Base-by-base conservation (phyloP, 805 yeast species). In the Teunomyces lycoperdinae region DNA sequence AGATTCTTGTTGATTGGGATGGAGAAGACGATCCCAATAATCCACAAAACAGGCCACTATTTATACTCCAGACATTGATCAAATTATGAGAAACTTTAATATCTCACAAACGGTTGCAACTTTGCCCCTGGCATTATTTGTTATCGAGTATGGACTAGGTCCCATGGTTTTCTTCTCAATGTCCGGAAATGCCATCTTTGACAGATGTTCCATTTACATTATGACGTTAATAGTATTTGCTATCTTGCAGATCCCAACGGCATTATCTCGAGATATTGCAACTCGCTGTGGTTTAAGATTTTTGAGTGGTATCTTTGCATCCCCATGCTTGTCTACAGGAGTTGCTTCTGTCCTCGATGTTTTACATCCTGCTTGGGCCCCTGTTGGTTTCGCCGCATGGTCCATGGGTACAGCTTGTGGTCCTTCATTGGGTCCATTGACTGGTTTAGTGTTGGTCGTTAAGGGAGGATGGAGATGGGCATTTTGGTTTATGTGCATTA, bases 11-110 rank as follows among this genome's bases (percentile, higher is more conserved):
- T 81, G 81, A 81, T n/a, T 69, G 70, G 71, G 72, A 70, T 33
- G 70, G 70, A 9, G 74, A 67, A 5, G 74, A 74, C 44, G 86
- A 81, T 56, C 78, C 81, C 0, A 81, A 77, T 48, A 64, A 78
- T 53, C 88, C 89, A 0, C 57, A 63, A 16, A 80, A 80, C 57
- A 83, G 88, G 88, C 68, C 82, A 0, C 85, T 3, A 68, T 80
- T 27, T 73, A 76, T 50, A 72, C 84, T 0, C 85, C 86, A 0
- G 79, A 81, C 16, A 64, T 74, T 28, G 66, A 59, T 14, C 62
- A 68, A 13, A 58, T 83, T 26, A 71, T 67, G 61, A 61, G 62
- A 26, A 76, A 79, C 38, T 79, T 80, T 54, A 51, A 63, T n/a
- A 71, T 77, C 4, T 65, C 76, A 10, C 62, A 63, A 28, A 74